These are phyloP conservation scores for Handroanthus guayacan DNA, from an alignment of 257 asterid species.

Conservation along the genomic window DNA sequence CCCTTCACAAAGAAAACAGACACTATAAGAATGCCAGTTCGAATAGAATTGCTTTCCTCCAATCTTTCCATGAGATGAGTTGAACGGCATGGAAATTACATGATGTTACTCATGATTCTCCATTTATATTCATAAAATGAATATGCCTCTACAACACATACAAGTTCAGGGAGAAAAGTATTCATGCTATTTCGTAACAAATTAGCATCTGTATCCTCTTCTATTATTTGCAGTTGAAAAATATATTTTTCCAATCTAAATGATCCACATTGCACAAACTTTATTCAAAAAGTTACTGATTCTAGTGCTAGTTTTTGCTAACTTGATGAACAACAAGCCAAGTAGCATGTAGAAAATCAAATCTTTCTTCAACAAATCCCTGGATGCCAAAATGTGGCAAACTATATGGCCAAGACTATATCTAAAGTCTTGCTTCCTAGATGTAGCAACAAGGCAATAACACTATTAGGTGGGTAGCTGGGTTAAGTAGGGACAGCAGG, in stretches of 20 bases:
- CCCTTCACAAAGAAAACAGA: constrained; percentile 53
- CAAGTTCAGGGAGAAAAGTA: constrained; percentile 21
- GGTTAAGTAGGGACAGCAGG: not conserved
- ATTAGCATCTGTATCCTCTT: constrained; percentile 13
- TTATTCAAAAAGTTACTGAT: not conserved
- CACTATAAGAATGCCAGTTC: constrained; percentile 37
- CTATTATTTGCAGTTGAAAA: not conserved
- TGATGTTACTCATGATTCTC: constrained; percentile 11
- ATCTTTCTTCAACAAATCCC: not conserved
- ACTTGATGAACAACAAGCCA: not conserved
- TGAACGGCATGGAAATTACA: not conserved
- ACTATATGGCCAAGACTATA: not conserved
- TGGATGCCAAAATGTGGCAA: constrained; percentile 5
- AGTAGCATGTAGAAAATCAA: not conserved
- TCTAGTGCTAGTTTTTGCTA: not conserved
- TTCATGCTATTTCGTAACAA: not conserved
- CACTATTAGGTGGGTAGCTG: constrained; percentile 11
- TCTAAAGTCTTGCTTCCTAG: constrained; percentile 15
- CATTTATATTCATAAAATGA: constrained; percentile 7
- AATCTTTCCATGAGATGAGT: constrained; percentile 26
- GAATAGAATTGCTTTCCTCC: constrained; percentile 2
- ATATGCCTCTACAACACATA: constrained; percentile 2
- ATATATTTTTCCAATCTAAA: constrained; percentile 1
- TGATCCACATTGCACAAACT: not conserved
- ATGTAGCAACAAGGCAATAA: not conserved